phyloP scores from a whole-genome alignment of 257 asterid species.

The Sherardia arvensis region DNA sequence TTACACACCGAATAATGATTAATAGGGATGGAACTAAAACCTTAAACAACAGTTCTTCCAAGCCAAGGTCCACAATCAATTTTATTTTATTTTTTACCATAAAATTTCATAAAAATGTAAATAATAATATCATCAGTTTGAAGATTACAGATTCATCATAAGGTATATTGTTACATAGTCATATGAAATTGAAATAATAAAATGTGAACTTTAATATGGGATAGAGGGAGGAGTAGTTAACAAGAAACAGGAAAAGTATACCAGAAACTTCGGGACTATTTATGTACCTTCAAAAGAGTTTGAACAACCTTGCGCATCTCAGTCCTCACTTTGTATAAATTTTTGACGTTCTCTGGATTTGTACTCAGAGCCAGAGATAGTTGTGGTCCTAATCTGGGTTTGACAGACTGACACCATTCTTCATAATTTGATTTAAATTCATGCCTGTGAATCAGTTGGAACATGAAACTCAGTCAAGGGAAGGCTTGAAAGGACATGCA shows the following conservation, averaged over 20 bases:
- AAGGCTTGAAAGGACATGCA: slow-evolving; percentile 1
- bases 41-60: too few relatives aligned
- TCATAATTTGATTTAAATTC: slow-evolving; percentile 85
- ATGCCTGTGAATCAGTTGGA: slow-evolving; percentile 40
- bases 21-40: background rate
- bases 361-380: slow-evolving; percentile 47
- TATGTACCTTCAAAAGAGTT: slow-evolving; percentile 63
- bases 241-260: background rate
- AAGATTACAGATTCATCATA: background rate
- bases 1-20: background rate
- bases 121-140: background rate
- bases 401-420: slow-evolving; percentile 72
- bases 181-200: too few relatives aligned
- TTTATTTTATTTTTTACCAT: background rate
- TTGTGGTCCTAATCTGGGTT: slow-evolving; percentile 54
- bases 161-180: too few relatives aligned
- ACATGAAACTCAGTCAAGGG: slow-evolving; percentile 8
- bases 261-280: background rate
- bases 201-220: background rate
- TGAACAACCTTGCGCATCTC: slow-evolving; percentile 77
- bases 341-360: slow-evolving; percentile 55
- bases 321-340: slow-evolving; percentile 62
- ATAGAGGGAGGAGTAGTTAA: background rate
- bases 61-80: too few relatives aligned
- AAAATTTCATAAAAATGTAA: too few relatives aligned